Base-by-base conservation (phyloP, 495 filamentous ascomycete genomes). In the Aspergillus ostianus region DNA sequence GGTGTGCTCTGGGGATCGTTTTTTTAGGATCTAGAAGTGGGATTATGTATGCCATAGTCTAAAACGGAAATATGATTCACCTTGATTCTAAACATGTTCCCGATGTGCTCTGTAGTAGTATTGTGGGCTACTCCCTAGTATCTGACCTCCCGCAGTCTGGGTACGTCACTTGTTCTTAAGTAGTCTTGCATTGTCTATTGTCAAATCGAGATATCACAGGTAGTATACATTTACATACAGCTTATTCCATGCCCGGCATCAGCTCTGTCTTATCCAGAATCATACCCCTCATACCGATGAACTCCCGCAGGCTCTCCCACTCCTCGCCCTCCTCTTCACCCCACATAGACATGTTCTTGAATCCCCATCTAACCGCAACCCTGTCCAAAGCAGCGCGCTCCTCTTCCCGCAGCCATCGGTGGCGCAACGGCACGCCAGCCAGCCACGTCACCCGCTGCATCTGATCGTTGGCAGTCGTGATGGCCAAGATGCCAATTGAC, bases 371-470 rank as follows among this genome's bases (percentile, higher is more conserved):
- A 51, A 87, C 77, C 20, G 92, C 92, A 53, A 98, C 82, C 68
- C 82, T 86, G 78, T 98, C 94, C 59, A 93, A 72, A 9, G 93
- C 90, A n/a, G 87, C 89, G 20, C 94, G 82, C 75, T 98, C 94
- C 52, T 96, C 92, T 75, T 98, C 94, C 36, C 90, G 81, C 45
- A 96, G 70, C 92, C 92, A 98, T n/a, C 95, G 83, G 60, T 93
- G 78, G 60, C 87, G 79, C 65, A 98, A 74, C 23, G 90, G 89
- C 23, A 88, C 86, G 2, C 94, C 94, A 13, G 80, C 76, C 13
- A 86, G 79, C 95, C 95, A 98, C 4, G 87, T 89, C 30, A 98
- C 90, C 4, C 94, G 85, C 57, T 91, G 87, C 90, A 96, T 95
- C 70, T 98, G 92, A 70, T 97, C 92, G 75, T 97, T 97, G 19